Base-by-base conservation (phyloP, 768 basidiomycete genomes). In the Tubosaeta sp. region DNA sequence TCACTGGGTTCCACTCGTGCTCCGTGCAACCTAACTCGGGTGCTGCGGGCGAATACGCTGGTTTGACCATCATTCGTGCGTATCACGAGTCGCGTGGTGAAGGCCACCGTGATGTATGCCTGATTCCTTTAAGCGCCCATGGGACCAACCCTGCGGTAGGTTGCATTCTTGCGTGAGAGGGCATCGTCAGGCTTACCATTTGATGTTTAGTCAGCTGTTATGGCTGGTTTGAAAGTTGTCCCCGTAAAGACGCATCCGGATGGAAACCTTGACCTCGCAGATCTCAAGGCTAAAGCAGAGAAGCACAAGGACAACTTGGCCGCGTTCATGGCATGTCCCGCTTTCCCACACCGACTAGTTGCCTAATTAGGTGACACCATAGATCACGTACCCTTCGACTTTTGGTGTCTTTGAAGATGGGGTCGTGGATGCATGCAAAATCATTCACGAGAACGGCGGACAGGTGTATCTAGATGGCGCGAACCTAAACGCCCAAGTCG, bases 1-100 rank as follows among this genome's bases (percentile, higher is more conserved):
- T 98, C 53, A 98, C 96, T 12, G 96, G 96, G n/a, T 96, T 97
- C 74, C 81, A 91, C 57, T 84, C 93, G 18, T 92, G 93, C 53
- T 94, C 92, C 1, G 79, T 99, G n/a, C 96, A 99, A 67, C 96
- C 96, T 31, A 99, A 99, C 70, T 98, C 96, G 13, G 96, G 96
- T 39, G 96, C 96, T 16, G 91, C 94, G 53, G 96, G 96, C 24
- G 96, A 99, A 72, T 99, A 94, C 61, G 82, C 96, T 29, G 96
- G 96, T n/a, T 79, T 99, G 19, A 86, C 82, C 46, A 87, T 97
- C 53, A 97, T 99, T 63, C 82, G 87, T 43, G 94, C 94, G 10
- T 99, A 94, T 70, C 93, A 97, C 62, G 86, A 88, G 65, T 89
- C 91, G 47, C 84, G 86, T 19, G 89, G 89, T 29, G 85, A 98